These are phyloP conservation scores for Kodamaea kakaduensis DNA, from an alignment of 805 yeast species.

Conservation along the genomic window DNA sequence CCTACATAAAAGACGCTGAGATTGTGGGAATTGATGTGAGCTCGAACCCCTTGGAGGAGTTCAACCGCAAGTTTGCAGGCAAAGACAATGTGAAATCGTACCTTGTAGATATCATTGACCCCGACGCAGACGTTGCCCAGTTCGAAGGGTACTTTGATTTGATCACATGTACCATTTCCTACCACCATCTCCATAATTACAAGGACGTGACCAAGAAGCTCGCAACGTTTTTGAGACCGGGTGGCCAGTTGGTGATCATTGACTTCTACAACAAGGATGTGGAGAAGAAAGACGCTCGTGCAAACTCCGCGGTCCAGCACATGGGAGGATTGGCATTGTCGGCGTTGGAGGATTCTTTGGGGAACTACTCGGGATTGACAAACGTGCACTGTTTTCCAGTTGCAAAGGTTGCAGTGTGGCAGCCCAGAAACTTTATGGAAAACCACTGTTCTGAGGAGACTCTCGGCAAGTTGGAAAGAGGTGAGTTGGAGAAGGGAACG, in stretches of 20 bases:
- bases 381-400: constrained; percentile 23
- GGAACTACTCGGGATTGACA: constrained; percentile 17
- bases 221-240: constrained; percentile 28
- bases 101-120: constrained; percentile 25
- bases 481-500: constrained; percentile 13
- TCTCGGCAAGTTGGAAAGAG: constrained; percentile 13
- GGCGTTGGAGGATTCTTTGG: constrained; percentile 20
- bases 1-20: constrained; percentile 22
- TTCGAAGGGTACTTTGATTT: constrained; percentile 27
- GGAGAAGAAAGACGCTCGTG: constrained; percentile 8
- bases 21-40: constrained; percentile 38
- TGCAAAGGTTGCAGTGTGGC: constrained; percentile 21
- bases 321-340: constrained; percentile 32
- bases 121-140: constrained; percentile 12
- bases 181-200: constrained; percentile 37
- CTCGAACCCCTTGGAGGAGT: constrained; percentile 17
- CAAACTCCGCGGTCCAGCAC: constrained; percentile 5
- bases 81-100: constrained; percentile 11
- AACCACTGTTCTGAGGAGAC: constrained; percentile 19
- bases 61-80: constrained; percentile 7
- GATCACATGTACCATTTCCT: constrained; percentile 34
- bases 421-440: constrained; percentile 19
- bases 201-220: constrained; percentile 27
- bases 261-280: constrained; percentile 37
- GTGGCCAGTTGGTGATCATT: constrained; percentile 32